Evolutionary conservation across 78 protist genomes (phyloP), one percentile per base, ranked within the genome.

Genomic region (Andalucia godoyi): DNA sequence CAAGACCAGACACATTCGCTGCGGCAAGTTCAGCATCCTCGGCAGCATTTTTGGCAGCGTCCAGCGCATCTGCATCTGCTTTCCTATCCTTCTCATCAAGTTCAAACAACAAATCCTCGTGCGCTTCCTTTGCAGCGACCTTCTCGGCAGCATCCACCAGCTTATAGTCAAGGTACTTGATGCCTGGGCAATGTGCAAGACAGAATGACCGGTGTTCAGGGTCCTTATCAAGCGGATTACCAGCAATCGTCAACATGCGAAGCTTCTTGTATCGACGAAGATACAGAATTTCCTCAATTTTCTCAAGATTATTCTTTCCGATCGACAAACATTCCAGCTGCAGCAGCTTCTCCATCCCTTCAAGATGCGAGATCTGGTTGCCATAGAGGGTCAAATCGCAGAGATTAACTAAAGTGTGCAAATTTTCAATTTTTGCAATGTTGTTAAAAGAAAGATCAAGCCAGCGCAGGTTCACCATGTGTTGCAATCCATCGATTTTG

Each of bases 401-500:
- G 2, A 75, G 43, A 12, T 75, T 64, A 4, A 25, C 15, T 2
- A 75, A 53, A 18, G 27, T 6, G n/a, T 33, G 34, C 29, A 75
- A 32, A 27, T 57, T 57, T 2, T 52, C 72, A 4, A 75, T 75
- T 34, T 32, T 51, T 29, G 37, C 33, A 5, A 75, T 75, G 15
- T 66, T 23, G 55, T 75, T 75, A 8, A 75, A 75, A 21, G 53
- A 32, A n/a, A 75, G 66, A 4, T 75, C 74, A 5, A 75, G 64
- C 54, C 67, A 67, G 18, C 47, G 66, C 1, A 75, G 59, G 4
- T 65, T 8, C 25, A 4, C 2, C 2, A 66, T 2, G 25, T 30
- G 43, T 4, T 53, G 36, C 2, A 75, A 15, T n/a, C 38, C 38
- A 12, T 75, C 72, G 50, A 75, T 75, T 21, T 52, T 57, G 46